Percentiles rank a stretch among this genome's conserved stretches.
Conservation (phyloP, 2,329 filamentous ascomycete species). For the Colletotrichum nymphaeae region DNA sequence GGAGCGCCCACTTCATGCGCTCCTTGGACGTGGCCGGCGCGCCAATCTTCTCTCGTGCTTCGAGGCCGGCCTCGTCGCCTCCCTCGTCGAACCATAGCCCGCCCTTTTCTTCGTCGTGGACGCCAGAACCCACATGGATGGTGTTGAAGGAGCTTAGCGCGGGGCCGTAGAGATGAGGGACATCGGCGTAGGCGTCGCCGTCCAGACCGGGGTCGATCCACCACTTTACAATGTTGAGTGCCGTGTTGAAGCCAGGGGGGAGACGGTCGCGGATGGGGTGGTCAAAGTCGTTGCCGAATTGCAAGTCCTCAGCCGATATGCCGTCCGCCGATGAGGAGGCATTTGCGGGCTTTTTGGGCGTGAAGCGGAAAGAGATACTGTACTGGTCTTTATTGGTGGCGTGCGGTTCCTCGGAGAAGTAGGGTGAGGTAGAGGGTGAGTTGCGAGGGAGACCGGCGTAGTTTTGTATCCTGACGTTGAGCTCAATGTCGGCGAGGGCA, state of each 20-base stretch:
- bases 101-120: slow-evolving; percentile 58
- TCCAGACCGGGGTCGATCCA: slow-evolving; percentile 92
- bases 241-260: slow-evolving; percentile 87
- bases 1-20: slow-evolving; percentile 70
- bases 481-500: slow-evolving; percentile 71
- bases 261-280: slow-evolving; percentile 87
- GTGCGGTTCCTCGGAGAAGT: slow-evolving; percentile 81
- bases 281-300: slow-evolving; percentile 97
- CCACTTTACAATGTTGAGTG: slow-evolving; percentile 88
- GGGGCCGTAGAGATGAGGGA: slow-evolving; percentile 87
- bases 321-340: slow-evolving; percentile 46
- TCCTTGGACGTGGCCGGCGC: slow-evolving; percentile 64
- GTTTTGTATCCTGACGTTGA: slow-evolving; percentile 79
- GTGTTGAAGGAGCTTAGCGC: slow-evolving; percentile 84
- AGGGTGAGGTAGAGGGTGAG: slow-evolving; percentile 77
- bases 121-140: slow-evolving; percentile 71
- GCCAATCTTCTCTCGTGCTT: slow-evolving; percentile 56
- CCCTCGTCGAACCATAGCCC: slow-evolving; percentile 74
- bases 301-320: slow-evolving; percentile 77
- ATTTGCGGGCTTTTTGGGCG: slow-evolving; percentile 65
- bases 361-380: slow-evolving; percentile 83
- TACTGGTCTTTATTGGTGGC: slow-evolving; percentile 79
- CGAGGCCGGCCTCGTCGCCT: slow-evolving; percentile 66
- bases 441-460: slow-evolving; percentile 76
- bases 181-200: slow-evolving; percentile 88